Evolutionary conservation across 2,329 filamentous ascomycete species (phyloP), one percentile per base, ranked within the genome.

Genomic region (Talaromyces sp.): DNA sequence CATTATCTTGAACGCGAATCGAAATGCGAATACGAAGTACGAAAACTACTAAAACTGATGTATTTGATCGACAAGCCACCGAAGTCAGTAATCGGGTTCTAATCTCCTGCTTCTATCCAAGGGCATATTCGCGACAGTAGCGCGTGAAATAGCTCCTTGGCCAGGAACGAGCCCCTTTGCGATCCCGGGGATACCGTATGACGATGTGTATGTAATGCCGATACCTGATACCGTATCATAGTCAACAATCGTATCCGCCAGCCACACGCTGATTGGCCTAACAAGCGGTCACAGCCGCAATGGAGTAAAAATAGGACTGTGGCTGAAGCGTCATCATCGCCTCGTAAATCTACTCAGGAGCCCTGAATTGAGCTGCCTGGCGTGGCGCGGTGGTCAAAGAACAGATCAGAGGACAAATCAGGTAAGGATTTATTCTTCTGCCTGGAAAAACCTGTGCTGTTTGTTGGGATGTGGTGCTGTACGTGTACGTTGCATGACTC

Each of bases 241-340:
- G 2, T 8, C 15, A 15, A 45, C 25, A 9, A 15, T 7, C 0
- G 10, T 59, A 33, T 59, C 27, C 49, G 27, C 50, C 2, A 5
- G 8, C 9, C 11, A 15, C 19, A 25, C 11, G 7, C 33, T 59
- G 52, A 66, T 66, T 62, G 59, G 64, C 35, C 35, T 25, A 25
- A 57, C 64, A 66, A 62, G 59, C 64, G 60, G 61, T 39, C 61
- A 47, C 61, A 47, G 61, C 61, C 61, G 61, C 61, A 62, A 13
- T 41, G 1, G 1, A 5, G 33, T 49, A 52, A 62, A 62, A 62
- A 66, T 66, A 66, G 52, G 50, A 49, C 39, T 47, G 61, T 45
- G 50, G 31, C 61, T 63, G 49, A 52, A 35, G 37, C 39, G 27
- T 52, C 35, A 41, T 4, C 13, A 58, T 57, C 17, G 61, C 49